Base-by-base conservation (phyloP, 768 basidiomycete species). In the Auricularia auricula-judae region DNA sequence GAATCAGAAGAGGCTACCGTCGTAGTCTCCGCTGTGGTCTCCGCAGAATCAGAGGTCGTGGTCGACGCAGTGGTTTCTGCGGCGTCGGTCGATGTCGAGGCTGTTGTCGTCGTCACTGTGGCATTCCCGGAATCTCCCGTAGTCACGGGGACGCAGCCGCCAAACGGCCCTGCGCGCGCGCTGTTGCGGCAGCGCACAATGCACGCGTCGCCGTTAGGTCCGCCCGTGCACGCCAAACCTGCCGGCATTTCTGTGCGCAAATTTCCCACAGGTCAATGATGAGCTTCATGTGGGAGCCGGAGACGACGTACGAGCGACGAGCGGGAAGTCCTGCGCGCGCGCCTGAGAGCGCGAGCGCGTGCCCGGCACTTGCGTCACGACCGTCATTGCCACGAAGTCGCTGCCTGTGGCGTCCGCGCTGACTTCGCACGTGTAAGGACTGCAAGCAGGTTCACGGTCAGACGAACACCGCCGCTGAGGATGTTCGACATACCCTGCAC, bases 141-240 rank as follows among this genome's bases (percentile, higher is more conserved):
- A 14, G 65, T 36, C 34, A 68, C 69, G 12, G 71, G 72, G 42
- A 70, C 69, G 54, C 73, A 74, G 18, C 73, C 71, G 12, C 73
- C 73, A 64, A 74, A 74, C n/a, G 73, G 73, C 21, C 73, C 73
- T 12, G 73, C 73, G 16, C 61, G 62, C 35, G 67, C 67, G 29
- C 44, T 61, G 64, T 69, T 69, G 62, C 64, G 68, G 67, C 68
- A 65, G 23, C 68, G 68, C 44, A 69, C 62, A 34, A 69, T 51
- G 66, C 68, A 69, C 16, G 68, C 67, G 36, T 66, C 65, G 36
- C 62, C 65, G 44, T 59, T 61, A 12, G 65, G 65, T 3, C 63
- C 66, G 64, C 68, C 68, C 8, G 67, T 68, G 66, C 68, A 69
- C 33, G 58, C 62, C 33, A 53, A 53, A 60, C 64, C 61, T 14